A percentile compares a stretch with the other conserved stretches of the same genome.
These are phyloP conservation scores for Solanum chacoense DNA, from an alignment of 305 asterid genomes.

Conservation along the genomic window DNA sequence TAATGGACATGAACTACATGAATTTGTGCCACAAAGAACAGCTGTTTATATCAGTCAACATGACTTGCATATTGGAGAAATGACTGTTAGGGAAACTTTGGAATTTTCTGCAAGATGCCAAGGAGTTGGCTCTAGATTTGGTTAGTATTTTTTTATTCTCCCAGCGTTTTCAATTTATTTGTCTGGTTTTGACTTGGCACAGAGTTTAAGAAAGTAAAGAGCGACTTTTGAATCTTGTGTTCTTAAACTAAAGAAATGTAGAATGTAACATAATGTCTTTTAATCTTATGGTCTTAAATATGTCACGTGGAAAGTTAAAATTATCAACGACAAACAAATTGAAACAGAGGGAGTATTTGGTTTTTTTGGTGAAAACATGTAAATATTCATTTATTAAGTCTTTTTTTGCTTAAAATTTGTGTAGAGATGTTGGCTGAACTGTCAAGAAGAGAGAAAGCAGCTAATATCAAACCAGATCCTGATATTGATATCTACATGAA, in stretches of 20 bases:
- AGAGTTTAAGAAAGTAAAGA: background rate
- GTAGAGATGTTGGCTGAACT: slow-evolving; percentile 36
- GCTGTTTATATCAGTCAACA: slow-evolving; percentile 33
- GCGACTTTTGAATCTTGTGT: background rate
- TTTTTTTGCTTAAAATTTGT: background rate
- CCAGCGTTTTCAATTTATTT: background rate
- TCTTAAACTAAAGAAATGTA: background rate
- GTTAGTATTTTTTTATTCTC: slow-evolving; percentile 9
- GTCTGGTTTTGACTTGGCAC: background rate
- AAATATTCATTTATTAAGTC: background rate
- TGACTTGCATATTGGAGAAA: slow-evolving; percentile 37
- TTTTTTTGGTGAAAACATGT: background rate
- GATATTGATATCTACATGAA: slow-evolving; percentile 49
- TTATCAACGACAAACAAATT: background rate
- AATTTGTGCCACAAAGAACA: slow-evolving; percentile 33
- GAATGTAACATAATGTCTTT: background rate
- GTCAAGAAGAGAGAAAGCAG: slow-evolving; percentile 43
- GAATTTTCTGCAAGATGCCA: slow-evolving; percentile 34
- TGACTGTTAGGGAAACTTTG: slow-evolving; percentile 36
- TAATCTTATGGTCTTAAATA: background rate
- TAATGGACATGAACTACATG: slow-evolving; percentile 32
- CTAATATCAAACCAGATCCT: slow-evolving; percentile 46
- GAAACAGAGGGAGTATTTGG: background rate
- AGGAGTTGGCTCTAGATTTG: slow-evolving; percentile 37
- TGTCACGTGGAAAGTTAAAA: background rate